phyloP scores from a whole-genome alignment of 2,329 filamentous ascomycete genomes.

The Nannizziopsis barbatae region DNA sequence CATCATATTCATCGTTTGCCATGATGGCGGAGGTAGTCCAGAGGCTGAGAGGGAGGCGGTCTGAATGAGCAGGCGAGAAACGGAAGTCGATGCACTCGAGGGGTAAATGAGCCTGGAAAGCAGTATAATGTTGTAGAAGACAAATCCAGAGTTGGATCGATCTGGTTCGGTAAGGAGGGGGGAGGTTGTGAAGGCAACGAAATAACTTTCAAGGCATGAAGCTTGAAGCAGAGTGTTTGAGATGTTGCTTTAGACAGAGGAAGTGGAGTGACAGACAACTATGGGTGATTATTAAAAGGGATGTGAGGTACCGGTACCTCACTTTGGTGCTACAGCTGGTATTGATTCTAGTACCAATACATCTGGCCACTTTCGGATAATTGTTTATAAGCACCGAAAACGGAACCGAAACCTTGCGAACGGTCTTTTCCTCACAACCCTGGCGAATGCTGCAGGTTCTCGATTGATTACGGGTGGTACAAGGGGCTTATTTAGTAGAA shows the following conservation, averaged over 20 bases:
- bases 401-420: background rate
- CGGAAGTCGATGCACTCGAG: constrained; percentile 1
- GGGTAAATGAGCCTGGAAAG: background rate
- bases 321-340: background rate
- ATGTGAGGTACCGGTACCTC: constrained; percentile 1
- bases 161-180: background rate
- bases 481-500: no score
- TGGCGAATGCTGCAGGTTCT: background rate
- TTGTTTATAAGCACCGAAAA: constrained; percentile 5
- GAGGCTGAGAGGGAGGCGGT: constrained; percentile 17
- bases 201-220: constrained; percentile 4
- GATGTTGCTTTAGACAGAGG: constrained; percentile 2
- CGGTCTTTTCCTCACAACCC: background rate
- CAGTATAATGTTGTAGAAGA: background rate
- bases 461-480: no score
- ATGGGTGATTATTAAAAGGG: background rate
- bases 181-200: constrained; percentile 3
- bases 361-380: background rate
- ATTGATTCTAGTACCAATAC: background rate
- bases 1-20: constrained; percentile 99
- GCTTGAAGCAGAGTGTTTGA: constrained; percentile 5
- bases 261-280: background rate
- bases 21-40: constrained; percentile 42
- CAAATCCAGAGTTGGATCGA: background rate
- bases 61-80: constrained; percentile 17